Evolutionary conservation across 495 filamentous ascomycete genomes (phyloP).

Genomic region (Apiosordaria backusii): DNA sequence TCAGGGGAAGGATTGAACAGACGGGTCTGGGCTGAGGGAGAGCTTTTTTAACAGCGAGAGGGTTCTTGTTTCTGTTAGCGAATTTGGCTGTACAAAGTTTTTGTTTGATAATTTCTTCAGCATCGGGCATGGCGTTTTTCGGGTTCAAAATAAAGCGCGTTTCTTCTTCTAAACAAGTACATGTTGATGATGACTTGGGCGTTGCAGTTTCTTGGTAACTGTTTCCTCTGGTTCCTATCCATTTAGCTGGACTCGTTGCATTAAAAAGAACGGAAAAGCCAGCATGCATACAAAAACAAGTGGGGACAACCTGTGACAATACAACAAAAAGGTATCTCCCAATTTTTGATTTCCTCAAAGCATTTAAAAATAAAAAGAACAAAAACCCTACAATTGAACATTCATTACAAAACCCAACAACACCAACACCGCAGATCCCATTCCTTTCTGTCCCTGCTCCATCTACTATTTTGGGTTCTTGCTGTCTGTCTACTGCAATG

Average conservation of each 20-base stretch:
- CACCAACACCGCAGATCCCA: conserved; percentile 1
- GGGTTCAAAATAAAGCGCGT: conserved; percentile 9
- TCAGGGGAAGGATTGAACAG: not conserved
- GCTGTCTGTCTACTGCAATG: not conserved
- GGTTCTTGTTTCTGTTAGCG: conserved; percentile 4
- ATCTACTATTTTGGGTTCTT: not conserved
- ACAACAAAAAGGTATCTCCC: not conserved
- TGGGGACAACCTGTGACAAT: not conserved
- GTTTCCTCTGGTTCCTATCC: too few relatives aligned
- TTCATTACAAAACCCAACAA: not conserved
- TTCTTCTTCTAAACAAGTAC: not conserved
- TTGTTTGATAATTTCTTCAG: conserved; percentile 17
- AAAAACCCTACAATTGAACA: not conserved
- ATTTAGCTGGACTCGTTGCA: too few relatives aligned
- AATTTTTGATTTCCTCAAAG: conserved; percentile 6
- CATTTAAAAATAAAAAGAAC: not conserved
- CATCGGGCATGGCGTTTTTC: conserved; percentile 24
- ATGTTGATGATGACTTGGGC: too few relatives aligned
- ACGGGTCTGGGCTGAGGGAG: not conserved
- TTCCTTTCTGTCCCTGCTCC: not conserved
- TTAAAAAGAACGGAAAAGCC: too few relatives aligned
- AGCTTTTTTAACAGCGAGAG: not conserved
- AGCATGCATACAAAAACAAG: too few relatives aligned
- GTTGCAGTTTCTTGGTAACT: too few relatives aligned
- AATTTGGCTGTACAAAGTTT: conserved; percentile 18